These are phyloP conservation scores for Fusarium buxicola DNA, from an alignment of 2,329 filamentous ascomycete genomes.

Conservation along the genomic window DNA sequence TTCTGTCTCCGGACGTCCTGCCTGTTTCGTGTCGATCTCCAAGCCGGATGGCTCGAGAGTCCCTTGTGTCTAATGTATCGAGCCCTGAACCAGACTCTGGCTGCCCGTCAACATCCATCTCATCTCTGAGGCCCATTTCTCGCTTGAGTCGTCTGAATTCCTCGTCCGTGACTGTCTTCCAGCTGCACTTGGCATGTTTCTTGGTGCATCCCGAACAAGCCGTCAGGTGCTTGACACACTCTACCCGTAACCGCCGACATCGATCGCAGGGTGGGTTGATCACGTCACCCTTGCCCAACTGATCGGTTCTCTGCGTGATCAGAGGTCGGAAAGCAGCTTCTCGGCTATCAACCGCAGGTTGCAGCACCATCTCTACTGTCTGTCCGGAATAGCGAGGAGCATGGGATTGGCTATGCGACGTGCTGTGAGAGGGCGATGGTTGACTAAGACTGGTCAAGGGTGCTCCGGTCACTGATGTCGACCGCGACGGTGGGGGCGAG, in stretches of 20 bases:
- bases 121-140: conserved; percentile 44
- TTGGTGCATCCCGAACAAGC: conserved; percentile 90
- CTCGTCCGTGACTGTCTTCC: conserved; percentile 82
- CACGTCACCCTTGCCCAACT: conserved; percentile 76
- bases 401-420: conserved; percentile 36
- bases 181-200: conserved; percentile 89
- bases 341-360: conserved; percentile 42
- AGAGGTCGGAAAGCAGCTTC: conserved; percentile 59
- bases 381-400: conserved; percentile 32
- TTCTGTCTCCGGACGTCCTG: conserved; percentile 34
- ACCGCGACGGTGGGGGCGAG: conserved; percentile 43
- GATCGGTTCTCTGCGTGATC: conserved; percentile 81
- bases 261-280: conserved; percentile 88
- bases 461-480: conserved; percentile 45
- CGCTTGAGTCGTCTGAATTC: conserved; percentile 61
- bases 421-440: conserved; percentile 44
- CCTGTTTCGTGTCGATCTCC: conserved; percentile 32
- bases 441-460: conserved; percentile 41
- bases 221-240: conserved; percentile 87
- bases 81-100: conserved; percentile 25
- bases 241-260: conserved; percentile 81
- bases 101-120: conserved; percentile 31
- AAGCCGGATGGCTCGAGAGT: conserved; percentile 18
- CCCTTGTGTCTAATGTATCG: conserved; percentile 28
- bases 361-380: conserved; percentile 43